These are phyloP conservation scores for Citrus australasica DNA, from an alignment of 345 rosid genomes.

Conservation along the genomic window DNA sequence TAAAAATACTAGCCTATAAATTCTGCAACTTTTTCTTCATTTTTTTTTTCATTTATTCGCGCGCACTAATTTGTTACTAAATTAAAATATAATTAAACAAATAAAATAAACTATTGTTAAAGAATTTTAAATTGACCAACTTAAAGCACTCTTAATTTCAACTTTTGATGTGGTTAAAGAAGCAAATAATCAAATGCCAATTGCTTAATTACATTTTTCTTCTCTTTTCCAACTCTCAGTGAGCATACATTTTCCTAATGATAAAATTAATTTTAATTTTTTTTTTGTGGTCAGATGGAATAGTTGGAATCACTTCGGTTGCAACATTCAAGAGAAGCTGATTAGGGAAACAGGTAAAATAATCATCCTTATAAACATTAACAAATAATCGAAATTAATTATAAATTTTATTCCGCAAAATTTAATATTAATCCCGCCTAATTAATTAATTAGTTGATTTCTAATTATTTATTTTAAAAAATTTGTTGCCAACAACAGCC, in stretches of 20 bases:
- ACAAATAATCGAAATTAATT: background rate
- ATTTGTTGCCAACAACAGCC: slow-evolving; percentile 9
- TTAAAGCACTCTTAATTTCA: no score
- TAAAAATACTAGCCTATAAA: no score
- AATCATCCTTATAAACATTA: no score
- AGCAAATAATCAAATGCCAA: background rate
- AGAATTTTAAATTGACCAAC: no score
- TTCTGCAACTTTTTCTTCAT: no score
- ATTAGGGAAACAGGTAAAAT: slow-evolving; percentile 45
- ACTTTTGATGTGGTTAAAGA: no score
- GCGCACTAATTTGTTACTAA: no score
- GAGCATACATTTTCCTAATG: background rate
- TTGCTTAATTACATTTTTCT: background rate
- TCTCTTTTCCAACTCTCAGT: background rate
- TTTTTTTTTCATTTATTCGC: no score
- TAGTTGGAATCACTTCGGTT: slow-evolving; percentile 53
- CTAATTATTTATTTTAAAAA: background rate
- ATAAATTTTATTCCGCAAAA: background rate
- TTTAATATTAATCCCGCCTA: background rate
- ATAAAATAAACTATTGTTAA: no score
- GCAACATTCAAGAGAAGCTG: slow-evolving; percentile 42
- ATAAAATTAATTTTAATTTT: background rate
- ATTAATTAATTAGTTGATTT: no score
- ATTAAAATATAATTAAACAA: no score
- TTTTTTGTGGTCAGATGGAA: slow-evolving; percentile 42